Evolutionary conservation across 768 basidiomycete genomes (phyloP), one percentile per base, ranked within the genome.

Genomic region (Jaapia argillacea): DNA sequence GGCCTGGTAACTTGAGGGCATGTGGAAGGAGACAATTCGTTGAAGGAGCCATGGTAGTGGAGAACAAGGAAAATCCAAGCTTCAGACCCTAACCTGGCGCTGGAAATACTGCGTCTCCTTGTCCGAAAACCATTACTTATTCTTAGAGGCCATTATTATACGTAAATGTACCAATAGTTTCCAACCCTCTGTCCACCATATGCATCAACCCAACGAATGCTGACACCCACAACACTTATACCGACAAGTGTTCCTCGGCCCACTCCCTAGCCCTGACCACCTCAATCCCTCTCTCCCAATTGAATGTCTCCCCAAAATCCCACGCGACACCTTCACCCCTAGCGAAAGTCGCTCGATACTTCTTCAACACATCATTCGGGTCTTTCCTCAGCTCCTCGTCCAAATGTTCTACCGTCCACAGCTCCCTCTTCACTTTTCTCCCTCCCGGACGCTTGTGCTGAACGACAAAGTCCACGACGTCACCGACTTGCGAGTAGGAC

Each of bases 1-100:
- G 65, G 0, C 68, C 68, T 7, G 80, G 81, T 1, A 76, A 69
- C 27, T 68, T 60, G 10, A 89, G 69, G 1, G 85, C 85, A 54
- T 79, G 69, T 1, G 78, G 60, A 6, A 85, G 75, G 40, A 88
- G 68, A 14, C 57, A 51, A 45, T 71, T 64, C 53, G 78, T 74
- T 44, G 66, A 61, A 14, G 65, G 52, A 48, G 60, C 53, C 46
- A 54, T 58, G 22, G 43, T 47, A 10, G 48, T 45, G 20, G 14
- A 10, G 31, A 33, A 33, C n/a, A n/a, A n/a, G n/a, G n/a, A n/a
- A n/a, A n/a, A n/a, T n/a, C n/a, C n/a, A n/a, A n/a, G n/a, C n/a
- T n/a, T n/a, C n/a, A n/a, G n/a, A n/a, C n/a, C n/a, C n/a, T n/a
- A n/a, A n/a, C n/a, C n/a, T n/a, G n/a, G n/a, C n/a, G n/a, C n/a